Evolutionary conservation across 345 rosid species (phyloP), one percentile per base, ranked within the genome.

Genomic region (Erucastrum elatum): DNA sequence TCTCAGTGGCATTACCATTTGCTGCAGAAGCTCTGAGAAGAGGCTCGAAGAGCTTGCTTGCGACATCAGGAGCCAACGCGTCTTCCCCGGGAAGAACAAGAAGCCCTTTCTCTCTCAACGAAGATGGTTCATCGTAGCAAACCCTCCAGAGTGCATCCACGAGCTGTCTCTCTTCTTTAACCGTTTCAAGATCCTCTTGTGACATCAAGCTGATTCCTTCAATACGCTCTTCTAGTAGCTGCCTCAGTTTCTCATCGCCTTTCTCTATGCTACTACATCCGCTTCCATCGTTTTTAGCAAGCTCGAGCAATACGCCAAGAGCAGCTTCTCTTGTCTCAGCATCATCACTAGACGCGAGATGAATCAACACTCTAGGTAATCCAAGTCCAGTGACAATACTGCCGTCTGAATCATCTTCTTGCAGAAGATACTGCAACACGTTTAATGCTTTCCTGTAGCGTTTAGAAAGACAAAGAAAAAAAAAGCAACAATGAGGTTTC

Each of bases 81-180:
- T 93, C 98, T 81, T 93, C 98, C 7, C 91, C 96, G 0, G 98
- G 92, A 70, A 95, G 94, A 58, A 85, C 82, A 69, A 95, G 90
- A 68, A 90, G 97, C 7, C 94, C 93, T 70, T 88, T 89, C 72
- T 88, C 92, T 49, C 87, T 77, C 41, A 93, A 86, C 8, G 92
- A 84, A 9, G 96, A 95, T 31, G 96, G 91, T 55, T 95, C 96
- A 3, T 87, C 83, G 84, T 85, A 93, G 78, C 87, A 89, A 55
- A 87, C 70, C 26, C 66, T 85, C 97, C 97, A 93, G 17, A 95
- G 85, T n/a, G 87, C 84, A 75, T 95, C 98, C 37, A 95, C 87
- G 3, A 95, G 91, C 2, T 83, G 94, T 79, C 98, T 86, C 83
- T 93, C 99, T 81, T 93, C 99, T 75, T 81, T 87, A 17, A 87